Base-by-base conservation (phyloP, 1,284 basidiomycete genomes). In the Lignosus rhinocerotis region DNA sequence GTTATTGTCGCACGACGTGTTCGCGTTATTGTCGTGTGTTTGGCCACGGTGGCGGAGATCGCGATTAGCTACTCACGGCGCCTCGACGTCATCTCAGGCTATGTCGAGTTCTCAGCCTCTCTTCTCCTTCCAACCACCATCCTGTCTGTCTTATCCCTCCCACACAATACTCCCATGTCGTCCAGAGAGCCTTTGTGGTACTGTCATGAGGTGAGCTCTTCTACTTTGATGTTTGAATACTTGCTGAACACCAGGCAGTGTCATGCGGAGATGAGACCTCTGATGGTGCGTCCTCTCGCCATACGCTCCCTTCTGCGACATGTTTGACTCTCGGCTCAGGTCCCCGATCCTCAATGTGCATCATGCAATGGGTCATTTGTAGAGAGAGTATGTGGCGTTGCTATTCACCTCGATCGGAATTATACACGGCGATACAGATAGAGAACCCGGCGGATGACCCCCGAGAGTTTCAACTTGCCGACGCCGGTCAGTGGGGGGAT, bases 391-490 rank as follows among this genome's bases (percentile, higher is more conserved):
- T 48, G 74, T 64, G 19, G 10, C 50, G 53, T 48, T 51, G 51
- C 58, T 30, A 16, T 30, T 45, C 16, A 45, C 16, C 11, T 17
- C 2, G 14, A 21, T 11, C 56, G 31, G 45, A 19, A 16, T 48
- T 42, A 25, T 5, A 53, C 33, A 12, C 5, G 14, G 33, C 48
- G 34, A 21, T 55, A 8, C 71, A 92, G 90, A 83, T 92, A 68
- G 90, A 92, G 68, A 81, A 88, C 70, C 76, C 83, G 14, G 68
- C 75, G 53, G 86, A 92, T 67, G 89, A 92, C 75, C 90, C 90
- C 36, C 84, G 90, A 53, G 73, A 79, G 47, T 90, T 87, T 68
- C 78, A 80, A 38, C 67, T 68, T 42, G 67, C 61, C n/a, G 67
- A 63, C 3, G 67, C 66, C 42, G 76, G 61, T 19, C 65, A 67